Percentiles rank a stretch among this genome's conserved stretches.
phyloP scores from a whole-genome alignment of 2,329 filamentous ascomycete species.

The Daldinia sp. region DNA sequence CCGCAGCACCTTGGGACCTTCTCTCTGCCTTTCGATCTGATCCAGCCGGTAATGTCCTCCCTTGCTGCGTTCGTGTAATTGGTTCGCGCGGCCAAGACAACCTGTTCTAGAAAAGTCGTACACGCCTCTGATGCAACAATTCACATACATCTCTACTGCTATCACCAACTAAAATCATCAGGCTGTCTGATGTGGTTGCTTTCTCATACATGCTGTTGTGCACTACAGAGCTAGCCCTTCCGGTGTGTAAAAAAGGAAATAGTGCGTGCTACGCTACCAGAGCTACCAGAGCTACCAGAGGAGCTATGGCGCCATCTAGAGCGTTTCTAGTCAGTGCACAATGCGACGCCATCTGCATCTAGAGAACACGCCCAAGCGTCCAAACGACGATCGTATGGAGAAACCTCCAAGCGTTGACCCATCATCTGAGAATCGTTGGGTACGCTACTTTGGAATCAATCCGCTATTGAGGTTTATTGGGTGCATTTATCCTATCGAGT shows the following conservation, averaged over 20 bases:
- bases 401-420: slow-evolving; percentile 18
- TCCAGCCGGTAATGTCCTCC: neutral
- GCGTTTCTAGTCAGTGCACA: slow-evolving; percentile 31
- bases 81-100: slow-evolving; percentile 30
- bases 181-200: slow-evolving; percentile 25
- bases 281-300: neutral
- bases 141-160: neutral
- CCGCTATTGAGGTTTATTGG: slow-evolving; percentile 10
- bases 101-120: slow-evolving; percentile 38
- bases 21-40: neutral
- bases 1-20: neutral
- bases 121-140: neutral
- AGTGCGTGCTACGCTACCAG: slow-evolving; percentile 15
- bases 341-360: slow-evolving; percentile 32
- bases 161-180: slow-evolving; percentile 7
- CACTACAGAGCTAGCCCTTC: neutral
- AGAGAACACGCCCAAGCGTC: slow-evolving; percentile 23
- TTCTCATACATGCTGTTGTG: neutral
- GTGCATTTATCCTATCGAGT: slow-evolving; percentile 4
- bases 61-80: slow-evolving; percentile 5
- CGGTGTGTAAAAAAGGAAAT: slow-evolving; percentile 19
- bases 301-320: slow-evolving; percentile 27
- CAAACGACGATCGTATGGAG: slow-evolving; percentile 7
- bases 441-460: slow-evolving; percentile 8
- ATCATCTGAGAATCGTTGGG: slow-evolving; percentile 20